These are phyloP conservation scores for Euptelea pleiosperma DNA, from an alignment of 164 flowering plant species.

Conservation along the genomic window DNA sequence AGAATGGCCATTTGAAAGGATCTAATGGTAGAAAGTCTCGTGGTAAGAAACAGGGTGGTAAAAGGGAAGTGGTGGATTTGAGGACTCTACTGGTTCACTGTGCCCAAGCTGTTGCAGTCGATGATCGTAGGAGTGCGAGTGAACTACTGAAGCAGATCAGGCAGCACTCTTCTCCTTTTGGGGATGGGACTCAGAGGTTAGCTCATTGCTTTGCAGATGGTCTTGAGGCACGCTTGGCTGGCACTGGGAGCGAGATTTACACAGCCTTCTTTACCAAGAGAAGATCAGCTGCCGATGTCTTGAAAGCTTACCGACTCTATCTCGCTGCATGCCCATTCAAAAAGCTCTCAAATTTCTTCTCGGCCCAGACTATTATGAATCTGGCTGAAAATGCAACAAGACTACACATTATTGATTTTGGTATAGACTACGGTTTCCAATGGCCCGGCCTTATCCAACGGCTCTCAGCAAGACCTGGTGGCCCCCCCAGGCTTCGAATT, in stretches of 20 bases:
- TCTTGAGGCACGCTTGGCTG: slow-evolving; percentile 78
- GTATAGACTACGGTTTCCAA: slow-evolving; percentile 78
- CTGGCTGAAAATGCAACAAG: slow-evolving; percentile 29
- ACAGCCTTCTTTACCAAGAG: slow-evolving; percentile 42
- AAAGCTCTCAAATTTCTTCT: slow-evolving; percentile 50
- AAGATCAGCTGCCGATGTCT: slow-evolving; percentile 49
- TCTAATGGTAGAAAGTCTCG: slow-evolving; percentile 37
- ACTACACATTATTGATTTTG: slow-evolving; percentile 74
- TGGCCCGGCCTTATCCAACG: slow-evolving; percentile 76
- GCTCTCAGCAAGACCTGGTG: slow-evolving; percentile 44
- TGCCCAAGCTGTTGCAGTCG: slow-evolving; percentile 74
- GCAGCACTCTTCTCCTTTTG: slow-evolving; percentile 63
- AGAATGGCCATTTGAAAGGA: slow-evolving; percentile 37
- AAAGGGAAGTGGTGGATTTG: slow-evolving; percentile 66
- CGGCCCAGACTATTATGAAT: slow-evolving; percentile 41
- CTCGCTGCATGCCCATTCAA: slow-evolving; percentile 67
- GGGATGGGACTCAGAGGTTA: slow-evolving; percentile 68
- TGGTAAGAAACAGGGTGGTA: slow-evolving; percentile 43
- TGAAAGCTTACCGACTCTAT: slow-evolving; percentile 62
- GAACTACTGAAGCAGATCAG: slow-evolving; percentile 63
- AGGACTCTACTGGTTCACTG: slow-evolving; percentile 60
- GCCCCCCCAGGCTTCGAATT: slow-evolving; percentile 67
- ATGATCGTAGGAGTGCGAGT: slow-evolving; percentile 51
- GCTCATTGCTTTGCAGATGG: slow-evolving; percentile 68
- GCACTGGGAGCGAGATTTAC: slow-evolving; percentile 70